Conservation (phyloP, 106 monocot species). For the Gastrodia elata region DNA sequence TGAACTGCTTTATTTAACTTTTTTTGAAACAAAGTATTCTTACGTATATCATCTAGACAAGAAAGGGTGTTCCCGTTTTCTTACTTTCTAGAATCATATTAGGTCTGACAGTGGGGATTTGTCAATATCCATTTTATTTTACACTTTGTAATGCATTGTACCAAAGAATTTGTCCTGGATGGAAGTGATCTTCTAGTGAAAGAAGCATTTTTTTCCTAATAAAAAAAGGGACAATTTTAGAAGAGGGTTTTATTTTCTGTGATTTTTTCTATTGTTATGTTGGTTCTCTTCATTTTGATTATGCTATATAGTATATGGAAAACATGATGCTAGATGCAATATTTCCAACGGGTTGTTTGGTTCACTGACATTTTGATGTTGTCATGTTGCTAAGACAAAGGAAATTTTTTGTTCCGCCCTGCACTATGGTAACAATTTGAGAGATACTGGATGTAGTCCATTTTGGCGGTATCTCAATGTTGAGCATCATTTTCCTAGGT, state of each 20-base stretch:
- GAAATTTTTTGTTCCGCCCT: too few species aligned
- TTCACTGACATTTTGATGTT: too few species aligned
- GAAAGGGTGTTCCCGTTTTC: not conserved
- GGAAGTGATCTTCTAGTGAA: not conserved
- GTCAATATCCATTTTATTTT: constrained; percentile 1
- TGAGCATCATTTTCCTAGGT: too few species aligned
- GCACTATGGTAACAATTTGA: too few species aligned
- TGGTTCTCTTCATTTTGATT: not conserved
- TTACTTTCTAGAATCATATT: not conserved
- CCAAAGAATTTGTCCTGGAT: not conserved
- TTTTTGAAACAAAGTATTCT: too few species aligned
- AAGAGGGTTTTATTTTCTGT: not conserved
- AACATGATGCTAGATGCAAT: too few species aligned
- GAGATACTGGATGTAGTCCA: too few species aligned
- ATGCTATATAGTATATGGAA: too few species aligned
- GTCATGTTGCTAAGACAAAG: too few species aligned
- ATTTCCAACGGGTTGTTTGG: too few species aligned
- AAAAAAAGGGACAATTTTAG: not conserved
- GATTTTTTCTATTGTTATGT: not conserved
- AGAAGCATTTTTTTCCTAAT: not conserved
- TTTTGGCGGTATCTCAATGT: too few species aligned
- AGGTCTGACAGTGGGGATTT: not conserved
- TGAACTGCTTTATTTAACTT: not conserved
- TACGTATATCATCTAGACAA: not conserved
- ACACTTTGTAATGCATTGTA: not conserved